Evolutionary conservation across 805 yeast species (phyloP).

Genomic region (Saturnispora gosingensis): DNA sequence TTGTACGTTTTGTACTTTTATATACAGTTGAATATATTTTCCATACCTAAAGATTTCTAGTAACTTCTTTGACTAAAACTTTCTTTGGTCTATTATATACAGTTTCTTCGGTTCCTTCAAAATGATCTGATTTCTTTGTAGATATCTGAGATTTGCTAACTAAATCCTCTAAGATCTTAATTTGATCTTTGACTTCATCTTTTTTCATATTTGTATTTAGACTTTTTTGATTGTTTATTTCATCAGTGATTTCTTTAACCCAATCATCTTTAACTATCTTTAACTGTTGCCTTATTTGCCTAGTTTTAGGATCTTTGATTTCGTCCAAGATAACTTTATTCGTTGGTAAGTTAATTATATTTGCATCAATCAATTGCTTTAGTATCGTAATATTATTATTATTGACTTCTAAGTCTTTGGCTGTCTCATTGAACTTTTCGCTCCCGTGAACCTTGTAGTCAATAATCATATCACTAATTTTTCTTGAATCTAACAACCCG

Average conservation of each 20-base stretch:
- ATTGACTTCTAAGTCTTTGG: conserved; percentile 11
- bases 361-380: conserved; percentile 15
- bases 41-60: conserved; percentile 7
- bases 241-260: conserved; percentile 7
- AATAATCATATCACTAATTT: conserved; percentile 17
- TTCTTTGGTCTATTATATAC: conserved; percentile 11
- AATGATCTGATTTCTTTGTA: conserved; percentile 3
- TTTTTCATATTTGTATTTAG: conserved; percentile 1
- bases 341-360: conserved; percentile 18
- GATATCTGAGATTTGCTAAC: conserved; percentile 15
- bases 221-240: not conserved
- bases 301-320: conserved; percentile 9
- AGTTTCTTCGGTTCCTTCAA: conserved; percentile 3
- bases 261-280: conserved; percentile 19
- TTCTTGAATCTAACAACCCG: conserved; percentile 14
- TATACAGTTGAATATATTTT: not conserved
- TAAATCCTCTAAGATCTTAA: conserved; percentile 15
- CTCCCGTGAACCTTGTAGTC: conserved; percentile 14
- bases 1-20: not conserved
- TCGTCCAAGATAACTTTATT: conserved; percentile 16
- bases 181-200: conserved; percentile 14
- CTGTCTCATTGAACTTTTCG: conserved; percentile 1
- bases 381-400: conserved; percentile 12
- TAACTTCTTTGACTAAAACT: conserved; percentile 9
- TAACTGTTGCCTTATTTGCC: conserved; percentile 17